phyloP scores from a whole-genome alignment of 2,329 filamentous ascomycete species.

The Fusarium torulosum region DNA sequence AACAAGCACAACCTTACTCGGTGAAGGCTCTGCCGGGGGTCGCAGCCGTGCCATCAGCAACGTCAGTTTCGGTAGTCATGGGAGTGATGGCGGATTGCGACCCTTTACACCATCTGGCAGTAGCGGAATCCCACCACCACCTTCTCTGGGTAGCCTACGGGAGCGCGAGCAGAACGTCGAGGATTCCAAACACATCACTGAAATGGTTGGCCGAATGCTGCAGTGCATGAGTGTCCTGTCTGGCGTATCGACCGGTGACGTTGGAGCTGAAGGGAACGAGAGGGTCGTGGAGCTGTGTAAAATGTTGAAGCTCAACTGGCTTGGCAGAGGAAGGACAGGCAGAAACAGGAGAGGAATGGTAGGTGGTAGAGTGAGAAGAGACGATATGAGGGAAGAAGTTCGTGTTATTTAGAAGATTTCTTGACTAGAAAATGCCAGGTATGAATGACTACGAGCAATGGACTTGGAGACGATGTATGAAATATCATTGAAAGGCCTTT shows the following conservation, averaged over 20 bases:
- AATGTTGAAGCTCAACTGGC: conserved; percentile 95
- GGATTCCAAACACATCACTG: conserved; percentile 84
- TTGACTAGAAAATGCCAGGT: not conserved
- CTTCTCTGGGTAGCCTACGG: conserved; percentile 58
- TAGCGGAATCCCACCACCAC: conserved; percentile 37
- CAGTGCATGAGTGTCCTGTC: conserved; percentile 95
- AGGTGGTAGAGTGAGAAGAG: conserved; percentile 69
- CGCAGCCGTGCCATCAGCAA: conserved; percentile 89
- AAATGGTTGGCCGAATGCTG: conserved; percentile 94
- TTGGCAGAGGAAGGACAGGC: conserved; percentile 89
- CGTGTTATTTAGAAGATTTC: conserved; percentile 51
- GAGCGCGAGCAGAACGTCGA: conserved; percentile 73
- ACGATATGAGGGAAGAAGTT: conserved; percentile 57
- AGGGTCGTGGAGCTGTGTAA: conserved; percentile 87
- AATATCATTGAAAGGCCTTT: not conserved
- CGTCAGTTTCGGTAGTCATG: conserved; percentile 74
- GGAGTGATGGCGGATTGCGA: conserved; percentile 59
- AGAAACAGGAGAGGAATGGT: conserved; percentile 92
- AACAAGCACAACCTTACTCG: conserved; percentile 83
- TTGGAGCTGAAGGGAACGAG: conserved; percentile 77
- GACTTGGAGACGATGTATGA: not conserved
- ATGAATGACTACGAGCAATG: not conserved
- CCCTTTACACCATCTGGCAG: conserved; percentile 63
- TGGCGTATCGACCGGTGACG: conserved; percentile 62
- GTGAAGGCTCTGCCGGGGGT: conserved; percentile 67